phyloP scores from a whole-genome alignment of 225 moss, liverwort and hornwort species.

The Straminergon stramineum region DNA sequence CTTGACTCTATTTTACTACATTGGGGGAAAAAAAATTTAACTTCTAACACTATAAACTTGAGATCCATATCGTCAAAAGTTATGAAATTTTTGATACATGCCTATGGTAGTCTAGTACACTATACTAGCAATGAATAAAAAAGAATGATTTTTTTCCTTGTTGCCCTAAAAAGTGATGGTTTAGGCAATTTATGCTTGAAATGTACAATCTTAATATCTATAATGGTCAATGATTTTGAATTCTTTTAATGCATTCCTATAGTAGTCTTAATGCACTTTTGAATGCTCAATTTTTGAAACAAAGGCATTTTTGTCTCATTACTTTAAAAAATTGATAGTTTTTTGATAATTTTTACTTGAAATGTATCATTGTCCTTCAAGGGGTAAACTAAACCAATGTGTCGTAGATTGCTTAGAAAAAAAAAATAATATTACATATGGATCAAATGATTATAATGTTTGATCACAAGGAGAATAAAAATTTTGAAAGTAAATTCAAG shows the following conservation, averaged over 20 bases:
- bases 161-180: not conserved
- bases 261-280: not conserved
- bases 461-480: not conserved
- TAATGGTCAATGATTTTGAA: no score
- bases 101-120: not conserved
- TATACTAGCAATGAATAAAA: no score
- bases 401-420: no score
- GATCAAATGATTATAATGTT: not conserved
- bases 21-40: no score
- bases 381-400: not conserved
- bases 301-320: not conserved
- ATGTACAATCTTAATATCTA: not conserved
- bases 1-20: no score
- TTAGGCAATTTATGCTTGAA: not conserved
- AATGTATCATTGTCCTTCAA: rapidly evolving
- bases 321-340: not conserved
- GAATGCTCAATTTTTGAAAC: no score
- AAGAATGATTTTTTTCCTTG: no score
- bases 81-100: no score
- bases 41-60: not conserved
- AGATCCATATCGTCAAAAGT: no score
- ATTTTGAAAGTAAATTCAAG: not conserved
- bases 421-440: not conserved
- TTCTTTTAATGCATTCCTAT: not conserved
- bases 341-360: not conserved